These are phyloP conservation scores for Cytospora chrysosperma DNA, from an alignment of 2,329 filamentous ascomycete genomes.

Conservation along the genomic window DNA sequence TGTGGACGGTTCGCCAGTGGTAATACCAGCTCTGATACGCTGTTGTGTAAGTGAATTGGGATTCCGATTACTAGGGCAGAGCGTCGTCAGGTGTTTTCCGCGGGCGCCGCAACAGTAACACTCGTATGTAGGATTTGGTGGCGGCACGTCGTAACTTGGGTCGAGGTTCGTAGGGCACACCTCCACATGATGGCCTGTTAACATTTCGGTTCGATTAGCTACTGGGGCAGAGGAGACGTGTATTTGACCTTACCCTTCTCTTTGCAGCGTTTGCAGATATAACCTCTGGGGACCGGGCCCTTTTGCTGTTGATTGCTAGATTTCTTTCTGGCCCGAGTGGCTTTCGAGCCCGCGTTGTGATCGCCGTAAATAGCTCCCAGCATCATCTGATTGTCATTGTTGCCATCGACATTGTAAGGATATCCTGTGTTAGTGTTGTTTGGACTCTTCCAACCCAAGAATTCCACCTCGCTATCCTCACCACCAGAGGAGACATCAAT, in stretches of 20 bases:
- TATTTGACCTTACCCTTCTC: slow-evolving; percentile 30
- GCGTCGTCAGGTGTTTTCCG: slow-evolving; percentile 36
- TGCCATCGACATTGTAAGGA: not conserved
- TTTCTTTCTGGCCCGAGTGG: not conserved
- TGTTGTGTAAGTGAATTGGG: slow-evolving; percentile 35
- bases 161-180: slow-evolving; percentile 45
- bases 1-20: not conserved
- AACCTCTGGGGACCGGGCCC: slow-evolving; percentile 20
- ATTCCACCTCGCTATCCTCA: slow-evolving; percentile 14
- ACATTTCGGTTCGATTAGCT: slow-evolving; percentile 14
- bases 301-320: not conserved
- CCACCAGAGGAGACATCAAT: slow-evolving; percentile 16
- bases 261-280: slow-evolving; percentile 36
- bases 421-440: not conserved
- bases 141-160: slow-evolving; percentile 38
- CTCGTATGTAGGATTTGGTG: slow-evolving; percentile 30
- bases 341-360: not conserved
- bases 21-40: slow-evolving; percentile 27
- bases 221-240: not conserved
- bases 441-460: slow-evolving; percentile 11
- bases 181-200: slow-evolving; percentile 39
- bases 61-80: slow-evolving; percentile 39
- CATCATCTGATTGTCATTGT: slow-evolving; percentile 3
- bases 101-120: slow-evolving; percentile 37
- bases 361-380: not conserved